Evolutionary conservation across 371 early-diverging fungal species (phyloP), one percentile per base, ranked within the genome.

Genomic region (Rhizopus microsporus): DNA sequence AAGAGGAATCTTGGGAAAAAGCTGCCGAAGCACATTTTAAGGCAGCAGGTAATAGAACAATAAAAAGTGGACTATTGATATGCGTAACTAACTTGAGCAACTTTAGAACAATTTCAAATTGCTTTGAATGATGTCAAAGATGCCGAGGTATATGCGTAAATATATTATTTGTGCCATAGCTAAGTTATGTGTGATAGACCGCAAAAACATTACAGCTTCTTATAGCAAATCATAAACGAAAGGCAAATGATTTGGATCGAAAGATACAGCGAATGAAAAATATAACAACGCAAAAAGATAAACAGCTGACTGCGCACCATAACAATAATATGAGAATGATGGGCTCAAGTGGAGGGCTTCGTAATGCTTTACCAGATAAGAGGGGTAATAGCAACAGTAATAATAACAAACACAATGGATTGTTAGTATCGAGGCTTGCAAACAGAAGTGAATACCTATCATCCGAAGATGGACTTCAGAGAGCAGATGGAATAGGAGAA

Each of bases 11-110:
- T 33, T 82, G 78, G 80, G 48, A 51, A 8, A 64, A 77, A 61
- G 82, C 82, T 32, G 67, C 70, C 17, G 72, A 78, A 34, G 67
- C 77, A 8, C 82, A 82, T 64, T 47, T 53, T 15, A 63, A 71
- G 40, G 82, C 82, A 39, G 82, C 82, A 44, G 67, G 67, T 67
- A 57, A n/a, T 34, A 7, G 34, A 7, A 17, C 17, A 13, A 1
- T 51, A 29, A n/a, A 30, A 33, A 9, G 37, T 43, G 9, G 10
- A 23, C 17, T 16, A n/a, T 23, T 23, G 23, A 23, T 23, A 23
- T 23, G 23, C 4, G 7, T 2, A 7, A 46, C 46, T 46, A 46
- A 29, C 10, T 8, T 46, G 15, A 7, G 29, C 8, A 17, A 46
- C 8, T 39, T 12, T 44, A 67, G 67, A 54, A 7, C 58, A 58